Evolutionary conservation across 179 eudicot genomes (phyloP), one percentile per base, ranked within the genome.

Genomic region (Gypsophila paniculata): DNA sequence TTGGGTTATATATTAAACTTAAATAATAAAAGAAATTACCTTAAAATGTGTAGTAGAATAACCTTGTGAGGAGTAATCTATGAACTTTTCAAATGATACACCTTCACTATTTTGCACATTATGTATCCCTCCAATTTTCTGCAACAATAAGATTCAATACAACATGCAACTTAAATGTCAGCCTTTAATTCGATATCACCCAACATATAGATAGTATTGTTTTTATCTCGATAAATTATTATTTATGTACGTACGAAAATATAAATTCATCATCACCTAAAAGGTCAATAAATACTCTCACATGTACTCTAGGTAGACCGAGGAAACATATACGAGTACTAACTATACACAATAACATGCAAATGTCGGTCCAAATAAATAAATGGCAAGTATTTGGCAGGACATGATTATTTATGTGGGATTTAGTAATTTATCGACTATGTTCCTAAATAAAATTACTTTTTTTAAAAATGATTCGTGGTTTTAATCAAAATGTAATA

Each of bases 41-140:
- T 72, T 76, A 38, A 72, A 48, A 75, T 75, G 82, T 48, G 70
- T 79, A 55, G 82, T 57, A 17, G 82, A 75, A 44, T 53, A 72
- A 22, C 74, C 67, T 72, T 76, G 79, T 53, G 82, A 75, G 0
- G 73, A 67, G 71, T 72, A 79, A 39, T 75, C 76, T n/a, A 68
- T 72, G 53, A 68, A 42, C 64, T 76, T 75, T 49, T 71, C 78
- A 22, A 78, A 70, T 61, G 82, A 61, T 42, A 63, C 70, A 72
- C 46, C 71, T 25, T 66, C 15, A 44, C 67, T 52, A 61, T 71
- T 66, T 66, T 66, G 57, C 38, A 29, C 34, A 29, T 23, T n/a
- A 46, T 66, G 70, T 52, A 51, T 62, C 12, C 61, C 74, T 72
- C 58, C 67, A 38, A 54, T 68, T 2, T 62, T 68, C 79, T 72